Conservation (phyloP, 1,139 yeast species). For the Scheffersomyces insectosa region DNA sequence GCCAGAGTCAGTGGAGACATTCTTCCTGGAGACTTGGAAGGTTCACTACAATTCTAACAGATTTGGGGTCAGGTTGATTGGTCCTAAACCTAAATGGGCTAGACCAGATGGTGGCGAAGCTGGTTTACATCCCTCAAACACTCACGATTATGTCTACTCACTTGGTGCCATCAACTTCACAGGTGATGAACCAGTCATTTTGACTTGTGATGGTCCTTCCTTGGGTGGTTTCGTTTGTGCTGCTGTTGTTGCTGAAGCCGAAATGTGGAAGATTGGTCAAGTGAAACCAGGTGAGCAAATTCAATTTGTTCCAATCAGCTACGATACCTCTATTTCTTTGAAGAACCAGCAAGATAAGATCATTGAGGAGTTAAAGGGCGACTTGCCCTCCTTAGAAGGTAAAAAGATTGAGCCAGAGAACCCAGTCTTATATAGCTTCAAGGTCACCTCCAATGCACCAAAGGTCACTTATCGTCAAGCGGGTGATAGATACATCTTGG, state of each 20-base stretch:
- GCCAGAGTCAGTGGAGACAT: slow-evolving; percentile 70
- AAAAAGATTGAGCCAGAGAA: slow-evolving; percentile 45
- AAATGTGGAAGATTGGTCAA: slow-evolving; percentile 98
- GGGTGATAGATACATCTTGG: slow-evolving; percentile 88
- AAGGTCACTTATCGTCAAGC: slow-evolving; percentile 89
- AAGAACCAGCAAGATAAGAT: slow-evolving; percentile 59
- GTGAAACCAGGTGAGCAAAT: slow-evolving; percentile 90
- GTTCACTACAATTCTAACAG: slow-evolving; percentile 96
- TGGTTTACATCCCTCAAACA: slow-evolving; percentile 96
- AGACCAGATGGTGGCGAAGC: slow-evolving; percentile 98
- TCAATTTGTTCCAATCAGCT: slow-evolving; percentile 75
- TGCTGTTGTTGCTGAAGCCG: slow-evolving; percentile 93
- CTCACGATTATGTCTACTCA: slow-evolving; percentile 95
- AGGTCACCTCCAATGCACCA: slow-evolving; percentile 57
- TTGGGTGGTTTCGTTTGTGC: slow-evolving; percentile 97
- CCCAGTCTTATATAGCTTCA: slow-evolving; percentile 60
- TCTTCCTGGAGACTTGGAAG: slow-evolving; percentile 82
- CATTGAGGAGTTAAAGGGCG: slow-evolving; percentile 45
- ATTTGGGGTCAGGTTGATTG: slow-evolving; percentile 91
- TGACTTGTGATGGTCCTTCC: slow-evolving; percentile 97
- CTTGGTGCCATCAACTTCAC: slow-evolving; percentile 96
- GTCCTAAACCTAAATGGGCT: slow-evolving; percentile 97
- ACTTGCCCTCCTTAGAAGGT: slow-evolving; percentile 38
- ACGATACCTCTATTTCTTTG: slow-evolving; percentile 64
- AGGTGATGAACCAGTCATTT: slow-evolving; percentile 96